Evolutionary conservation across 1,139 yeast species (phyloP).

Genomic region (Candida sojae): DNA sequence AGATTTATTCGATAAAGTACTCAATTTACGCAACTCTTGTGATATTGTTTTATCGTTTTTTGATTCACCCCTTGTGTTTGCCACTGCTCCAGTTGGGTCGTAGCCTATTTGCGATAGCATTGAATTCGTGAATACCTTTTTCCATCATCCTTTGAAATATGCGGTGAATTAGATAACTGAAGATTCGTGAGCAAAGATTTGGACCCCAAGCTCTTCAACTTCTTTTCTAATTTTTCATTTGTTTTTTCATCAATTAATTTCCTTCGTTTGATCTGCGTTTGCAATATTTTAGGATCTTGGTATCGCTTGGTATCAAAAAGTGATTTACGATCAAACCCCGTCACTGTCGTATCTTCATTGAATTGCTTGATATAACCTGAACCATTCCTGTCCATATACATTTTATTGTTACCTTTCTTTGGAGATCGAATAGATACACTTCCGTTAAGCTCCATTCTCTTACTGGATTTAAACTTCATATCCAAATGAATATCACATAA

Average conservation of each 20-base stretch:
- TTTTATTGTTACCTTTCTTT: slow-evolving; percentile 23
- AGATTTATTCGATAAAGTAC: slow-evolving; percentile 20
- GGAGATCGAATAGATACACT: slow-evolving; percentile 49
- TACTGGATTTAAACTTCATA: slow-evolving; percentile 50
- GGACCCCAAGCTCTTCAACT: slow-evolving; percentile 20
- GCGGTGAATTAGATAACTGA: slow-evolving; percentile 3
- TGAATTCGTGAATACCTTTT: slow-evolving; percentile 36
- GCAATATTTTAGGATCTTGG: slow-evolving; percentile 48
- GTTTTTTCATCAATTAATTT: slow-evolving; percentile 33
- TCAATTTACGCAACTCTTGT: slow-evolving; percentile 27
- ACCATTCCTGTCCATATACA: slow-evolving; percentile 21
- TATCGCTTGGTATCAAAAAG: slow-evolving; percentile 26
- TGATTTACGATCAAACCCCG: slow-evolving; percentile 14
- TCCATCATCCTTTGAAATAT: slow-evolving; percentile 5
- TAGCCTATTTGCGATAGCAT: slow-evolving; percentile 48
- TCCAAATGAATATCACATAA: slow-evolving; percentile 78
- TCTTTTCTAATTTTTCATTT: slow-evolving; percentile 35
- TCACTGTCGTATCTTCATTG: slow-evolving; percentile 28
- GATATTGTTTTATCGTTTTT: slow-evolving; percentile 16
- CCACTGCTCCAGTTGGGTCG: slow-evolving; percentile 42
- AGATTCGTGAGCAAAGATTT: slow-evolving; percentile 11
- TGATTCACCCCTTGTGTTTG: slow-evolving; percentile 11
- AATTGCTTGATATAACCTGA: slow-evolving; percentile 12
- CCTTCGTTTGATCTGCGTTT: slow-evolving; percentile 34
- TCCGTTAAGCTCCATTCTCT: slow-evolving; percentile 76